phyloP scores from a whole-genome alignment of 2,329 filamentous ascomycete genomes.

The Zymoseptoria tritici region DNA sequence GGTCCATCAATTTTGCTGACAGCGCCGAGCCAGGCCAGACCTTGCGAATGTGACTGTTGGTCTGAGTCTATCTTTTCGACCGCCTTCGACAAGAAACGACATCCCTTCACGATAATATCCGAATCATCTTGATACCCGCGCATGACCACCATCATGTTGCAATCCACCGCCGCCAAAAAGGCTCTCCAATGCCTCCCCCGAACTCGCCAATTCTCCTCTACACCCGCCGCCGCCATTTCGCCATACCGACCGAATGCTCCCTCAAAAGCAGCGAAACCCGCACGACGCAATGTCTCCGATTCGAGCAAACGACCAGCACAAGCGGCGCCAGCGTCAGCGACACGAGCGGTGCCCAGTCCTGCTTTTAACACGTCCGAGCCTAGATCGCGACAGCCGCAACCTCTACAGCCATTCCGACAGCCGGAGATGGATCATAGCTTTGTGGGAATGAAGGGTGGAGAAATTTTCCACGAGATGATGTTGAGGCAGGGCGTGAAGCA shows the following conservation, averaged over 20 bases:
- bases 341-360: constrained; percentile 38
- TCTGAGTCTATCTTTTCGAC: not conserved
- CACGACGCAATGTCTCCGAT: constrained; percentile 32
- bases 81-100: not conserved
- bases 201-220: constrained; percentile 39
- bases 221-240: constrained; percentile 37
- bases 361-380: constrained; percentile 43
- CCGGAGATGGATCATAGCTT: constrained; percentile 56
- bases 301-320: constrained; percentile 39
- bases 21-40: not conserved
- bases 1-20: not conserved
- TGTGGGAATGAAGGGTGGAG: constrained; percentile 87
- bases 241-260: constrained; percentile 30
- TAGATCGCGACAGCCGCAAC: constrained; percentile 34
- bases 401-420: constrained; percentile 39
- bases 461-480: constrained; percentile 99
- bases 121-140: not conserved
- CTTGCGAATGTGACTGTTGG: not conserved
- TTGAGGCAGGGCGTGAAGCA: constrained; percentile 84
- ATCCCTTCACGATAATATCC: not conserved
- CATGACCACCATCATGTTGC: constrained; percentile 26
- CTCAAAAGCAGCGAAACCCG: constrained; percentile 8
- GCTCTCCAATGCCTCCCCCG: constrained; percentile 33
- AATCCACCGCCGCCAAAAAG: constrained; percentile 28
- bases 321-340: constrained; percentile 30